Conservation (phyloP, 1,284 basidiomycete species). For the Trichosporon asahii region DNA sequence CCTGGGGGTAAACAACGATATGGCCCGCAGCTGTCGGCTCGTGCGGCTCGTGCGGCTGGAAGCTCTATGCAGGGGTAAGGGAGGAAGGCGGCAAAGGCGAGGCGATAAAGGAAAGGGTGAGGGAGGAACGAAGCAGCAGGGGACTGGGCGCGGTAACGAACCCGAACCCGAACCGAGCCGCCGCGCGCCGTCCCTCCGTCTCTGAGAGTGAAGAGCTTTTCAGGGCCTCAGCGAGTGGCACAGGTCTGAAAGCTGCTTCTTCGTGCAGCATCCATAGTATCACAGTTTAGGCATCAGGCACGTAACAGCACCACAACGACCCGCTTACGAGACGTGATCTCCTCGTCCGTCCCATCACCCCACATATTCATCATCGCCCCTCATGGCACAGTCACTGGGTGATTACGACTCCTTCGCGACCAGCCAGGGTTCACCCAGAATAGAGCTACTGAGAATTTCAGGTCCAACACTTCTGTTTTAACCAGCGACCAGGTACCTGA, state of each 20-base stretch:
- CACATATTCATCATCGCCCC: not conserved
- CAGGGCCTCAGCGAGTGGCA: not conserved
- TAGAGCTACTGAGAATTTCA: slow-evolving; percentile 4
- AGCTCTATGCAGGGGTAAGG: not conserved
- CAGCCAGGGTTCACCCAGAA: not conserved
- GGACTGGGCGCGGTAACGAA: not conserved
- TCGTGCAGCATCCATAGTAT: not conserved
- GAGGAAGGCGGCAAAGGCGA: not conserved
- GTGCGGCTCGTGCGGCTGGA: not conserved
- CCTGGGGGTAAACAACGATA: not conserved
- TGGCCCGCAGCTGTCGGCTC: not conserved
- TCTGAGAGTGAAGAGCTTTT: not conserved
- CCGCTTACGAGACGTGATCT: slow-evolving; percentile 11
- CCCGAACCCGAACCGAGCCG: slow-evolving; percentile 2
- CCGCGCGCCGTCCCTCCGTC: not conserved
- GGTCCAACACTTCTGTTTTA: not conserved
- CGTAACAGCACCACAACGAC: not conserved
- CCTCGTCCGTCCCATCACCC: not conserved
- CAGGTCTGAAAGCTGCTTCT: not conserved
- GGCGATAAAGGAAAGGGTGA: not conserved
- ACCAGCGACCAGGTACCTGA: not conserved
- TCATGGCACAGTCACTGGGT: not conserved
- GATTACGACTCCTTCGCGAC: not conserved
- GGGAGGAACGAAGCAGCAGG: no score
- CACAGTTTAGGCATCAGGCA: slow-evolving; percentile 1